Evolutionary conservation across 495 filamentous ascomycete species (phyloP).

Genomic region (Podospora pseudoanserina): DNA sequence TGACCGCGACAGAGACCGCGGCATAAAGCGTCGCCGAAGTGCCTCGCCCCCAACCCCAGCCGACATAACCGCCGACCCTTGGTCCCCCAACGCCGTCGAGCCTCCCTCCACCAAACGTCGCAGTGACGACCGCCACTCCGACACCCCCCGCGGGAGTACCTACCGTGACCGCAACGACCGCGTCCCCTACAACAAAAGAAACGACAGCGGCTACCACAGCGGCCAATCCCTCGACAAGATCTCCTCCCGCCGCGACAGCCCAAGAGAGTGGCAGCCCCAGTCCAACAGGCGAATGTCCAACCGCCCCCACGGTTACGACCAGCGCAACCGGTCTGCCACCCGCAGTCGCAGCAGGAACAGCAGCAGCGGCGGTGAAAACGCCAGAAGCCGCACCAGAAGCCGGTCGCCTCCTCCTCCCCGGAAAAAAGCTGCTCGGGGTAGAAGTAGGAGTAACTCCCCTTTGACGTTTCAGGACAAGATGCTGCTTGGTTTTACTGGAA

Average conservation of each 20-base stretch:
- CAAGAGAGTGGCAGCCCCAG: conserved; percentile 7
- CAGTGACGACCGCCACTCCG: conserved; percentile 3
- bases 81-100: conserved; percentile 30
- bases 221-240: conserved; percentile 25
- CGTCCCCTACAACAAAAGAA: conserved; percentile 18
- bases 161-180: conserved; percentile 19
- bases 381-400: conserved; percentile 10
- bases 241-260: conserved; percentile 18
- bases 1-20: neutral
- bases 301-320: neutral
- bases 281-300: neutral
- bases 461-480: conserved; percentile 23
- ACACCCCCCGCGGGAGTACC: neutral
- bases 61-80: conserved; percentile 21
- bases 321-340: neutral
- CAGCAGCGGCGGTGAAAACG: conserved; percentile 3
- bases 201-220: conserved; percentile 36
- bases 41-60: neutral
- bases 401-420: conserved; percentile 9
- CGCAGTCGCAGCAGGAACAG: conserved; percentile 6
- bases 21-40: neutral
- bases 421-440: conserved; percentile 1
- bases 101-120: conserved; percentile 11
- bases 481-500: conserved; percentile 22
- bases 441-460: conserved; percentile 27